Evolutionary conservation across 208 protist genomes (phyloP).

Genomic region (Leishmania braziliensis): DNA sequence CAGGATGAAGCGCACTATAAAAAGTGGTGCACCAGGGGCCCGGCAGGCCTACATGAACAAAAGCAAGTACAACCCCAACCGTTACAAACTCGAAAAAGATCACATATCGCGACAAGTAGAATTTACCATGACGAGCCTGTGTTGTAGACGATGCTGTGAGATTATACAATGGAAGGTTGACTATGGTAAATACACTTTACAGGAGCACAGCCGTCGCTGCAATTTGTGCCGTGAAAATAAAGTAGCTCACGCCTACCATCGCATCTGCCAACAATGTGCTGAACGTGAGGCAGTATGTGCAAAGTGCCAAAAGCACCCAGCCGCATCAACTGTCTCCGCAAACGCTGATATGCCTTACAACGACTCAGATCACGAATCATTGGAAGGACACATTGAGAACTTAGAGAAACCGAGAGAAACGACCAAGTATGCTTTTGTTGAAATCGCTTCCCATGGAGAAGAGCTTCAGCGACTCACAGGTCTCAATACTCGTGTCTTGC

Average conservation of each 20-base stretch:
- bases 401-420: conserved; percentile 11
- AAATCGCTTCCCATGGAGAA: conserved; percentile 41
- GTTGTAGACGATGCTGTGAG: conserved; percentile 82
- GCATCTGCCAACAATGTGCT: conserved; percentile 81
- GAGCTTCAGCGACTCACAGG: conserved; percentile 54
- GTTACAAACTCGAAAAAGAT: conserved; percentile 80
- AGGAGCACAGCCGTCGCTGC: conserved; percentile 64
- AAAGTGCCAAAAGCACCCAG: conserved; percentile 83
- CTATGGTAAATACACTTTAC: conserved; percentile 83
- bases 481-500: conserved; percentile 59
- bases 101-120: conserved; percentile 38
- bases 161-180: conserved; percentile 90
- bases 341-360: conserved; percentile 3
- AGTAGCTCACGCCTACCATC: conserved; percentile 74
- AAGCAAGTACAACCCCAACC: conserved; percentile 80
- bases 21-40: conserved; percentile 39
- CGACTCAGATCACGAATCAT: conserved; percentile 13
- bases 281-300: conserved; percentile 48
- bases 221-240: conserved; percentile 68
- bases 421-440: conserved; percentile 67
- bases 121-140: conserved; percentile 71
- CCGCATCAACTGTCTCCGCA: background rate
- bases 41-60: conserved; percentile 76
- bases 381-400: background rate
- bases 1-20: conserved; percentile 43